phyloP scores from a whole-genome alignment of 73 alveolate species.

The Stentor roeselii region DNA sequence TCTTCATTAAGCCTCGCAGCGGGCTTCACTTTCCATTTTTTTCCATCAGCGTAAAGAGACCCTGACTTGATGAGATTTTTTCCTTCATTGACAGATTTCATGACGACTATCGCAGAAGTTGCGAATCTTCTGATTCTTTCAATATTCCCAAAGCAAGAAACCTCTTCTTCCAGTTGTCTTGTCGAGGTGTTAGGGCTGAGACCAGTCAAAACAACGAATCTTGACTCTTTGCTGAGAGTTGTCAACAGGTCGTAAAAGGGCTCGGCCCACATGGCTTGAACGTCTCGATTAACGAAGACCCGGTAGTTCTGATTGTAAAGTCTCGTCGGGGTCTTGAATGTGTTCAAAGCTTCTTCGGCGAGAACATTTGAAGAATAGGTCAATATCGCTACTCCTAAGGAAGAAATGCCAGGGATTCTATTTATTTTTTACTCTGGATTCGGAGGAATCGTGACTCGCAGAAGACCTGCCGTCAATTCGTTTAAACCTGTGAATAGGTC shows the following conservation, averaged over 20 bases:
- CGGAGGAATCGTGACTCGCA: conserved; percentile 11
- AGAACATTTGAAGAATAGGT: background rate
- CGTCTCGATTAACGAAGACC: conserved; percentile 16
- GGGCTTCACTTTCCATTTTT: background rate
- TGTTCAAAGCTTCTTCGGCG: conserved; percentile 23
- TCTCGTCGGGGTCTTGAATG: background rate
- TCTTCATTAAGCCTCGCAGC: conserved; percentile 22
- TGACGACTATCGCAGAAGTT: background rate
- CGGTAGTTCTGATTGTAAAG: conserved; percentile 9
- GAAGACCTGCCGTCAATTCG: conserved; percentile 14
- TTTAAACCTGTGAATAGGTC: conserved; percentile 14
- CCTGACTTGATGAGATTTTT: conserved; percentile 5
- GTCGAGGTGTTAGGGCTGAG: background rate
- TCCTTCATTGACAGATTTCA: background rate
- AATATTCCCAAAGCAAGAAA: conserved; percentile 9
- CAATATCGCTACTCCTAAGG: background rate
- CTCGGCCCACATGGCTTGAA: conserved; percentile 25
- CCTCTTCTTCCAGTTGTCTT: conserved; percentile 10
- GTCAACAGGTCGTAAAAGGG: conserved; percentile 17
- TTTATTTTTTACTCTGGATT: conserved; percentile 15
- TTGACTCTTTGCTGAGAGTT: background rate
- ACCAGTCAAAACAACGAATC: background rate
- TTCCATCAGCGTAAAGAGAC: background rate
- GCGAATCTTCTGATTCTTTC: conserved; percentile 22
- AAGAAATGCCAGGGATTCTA: conserved; percentile 24